Conservation (phyloP, 2,329 filamentous ascomycete species). For the Microsporum ferrugineum region DNA sequence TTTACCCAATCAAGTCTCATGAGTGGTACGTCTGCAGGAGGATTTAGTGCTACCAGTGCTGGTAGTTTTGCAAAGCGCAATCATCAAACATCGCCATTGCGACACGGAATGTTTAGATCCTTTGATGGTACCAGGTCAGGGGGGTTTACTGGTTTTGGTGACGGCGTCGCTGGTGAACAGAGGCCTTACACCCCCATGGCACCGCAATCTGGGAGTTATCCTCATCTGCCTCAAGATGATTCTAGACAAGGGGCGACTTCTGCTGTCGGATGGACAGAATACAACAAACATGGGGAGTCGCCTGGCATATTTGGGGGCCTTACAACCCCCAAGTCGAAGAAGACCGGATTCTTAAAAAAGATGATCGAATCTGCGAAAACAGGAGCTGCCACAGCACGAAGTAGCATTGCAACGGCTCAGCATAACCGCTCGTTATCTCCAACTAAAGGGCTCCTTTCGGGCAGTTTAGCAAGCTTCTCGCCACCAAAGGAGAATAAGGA, state of each 20-base stretch:
- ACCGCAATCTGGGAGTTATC: constrained; percentile 65
- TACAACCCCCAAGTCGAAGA: constrained; percentile 61
- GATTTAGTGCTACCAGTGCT: constrained; percentile 87
- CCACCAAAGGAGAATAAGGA: constrained; percentile 39
- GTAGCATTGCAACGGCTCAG: constrained; percentile 61
- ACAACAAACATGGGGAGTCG: constrained; percentile 48
- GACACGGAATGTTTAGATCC: background rate
- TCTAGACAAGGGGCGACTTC: constrained; percentile 50
- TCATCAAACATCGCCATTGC: background rate
- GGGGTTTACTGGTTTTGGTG: constrained; percentile 29
- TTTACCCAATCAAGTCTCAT: constrained; percentile 77
- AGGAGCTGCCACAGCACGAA: constrained; percentile 77
- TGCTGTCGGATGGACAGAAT: constrained; percentile 48
- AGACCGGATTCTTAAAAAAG: constrained; percentile 87
- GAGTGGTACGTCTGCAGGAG: constrained; percentile 85
- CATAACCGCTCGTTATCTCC: constrained; percentile 36
- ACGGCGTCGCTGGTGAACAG: constrained; percentile 17
- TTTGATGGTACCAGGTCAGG: constrained; percentile 34
- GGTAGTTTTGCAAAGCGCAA: constrained; percentile 72
- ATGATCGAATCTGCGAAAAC: constrained; percentile 92
- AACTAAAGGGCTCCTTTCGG: constrained; percentile 38
- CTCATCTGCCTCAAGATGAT: constrained; percentile 72
- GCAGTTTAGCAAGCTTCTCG: constrained; percentile 35
- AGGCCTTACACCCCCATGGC: constrained; percentile 36
- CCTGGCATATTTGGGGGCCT: constrained; percentile 67